Conservation (phyloP, 805 yeast species). For the Cyberlindnera maclurae region DNA sequence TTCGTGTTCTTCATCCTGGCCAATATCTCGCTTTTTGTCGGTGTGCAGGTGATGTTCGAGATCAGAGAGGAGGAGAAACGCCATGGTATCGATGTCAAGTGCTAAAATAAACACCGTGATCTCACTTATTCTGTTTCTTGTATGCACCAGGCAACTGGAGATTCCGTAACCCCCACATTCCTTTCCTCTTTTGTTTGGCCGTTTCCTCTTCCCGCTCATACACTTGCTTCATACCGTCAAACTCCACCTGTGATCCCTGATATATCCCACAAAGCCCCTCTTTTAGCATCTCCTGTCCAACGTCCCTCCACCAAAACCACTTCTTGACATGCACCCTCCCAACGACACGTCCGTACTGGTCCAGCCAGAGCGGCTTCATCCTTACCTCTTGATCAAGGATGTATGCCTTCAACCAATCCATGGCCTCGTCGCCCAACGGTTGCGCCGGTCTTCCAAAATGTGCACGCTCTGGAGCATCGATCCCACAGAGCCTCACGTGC, state of each 20-base stretch:
- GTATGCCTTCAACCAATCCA: constrained; percentile 64
- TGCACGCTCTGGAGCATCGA: constrained; percentile 94
- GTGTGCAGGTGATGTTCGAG: constrained; percentile 91
- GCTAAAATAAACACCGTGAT: constrained; percentile 27
- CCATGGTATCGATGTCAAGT: constrained; percentile 73
- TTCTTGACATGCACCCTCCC: constrained; percentile 52
- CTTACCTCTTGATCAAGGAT: constrained; percentile 61
- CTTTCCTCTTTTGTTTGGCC: constrained; percentile 51
- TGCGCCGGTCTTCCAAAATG: constrained; percentile 95
- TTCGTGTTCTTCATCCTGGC: constrained; percentile 53
- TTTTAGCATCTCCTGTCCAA: constrained; percentile 81
- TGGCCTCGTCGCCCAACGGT: constrained; percentile 78
- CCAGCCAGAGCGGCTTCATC: constrained; percentile 72
- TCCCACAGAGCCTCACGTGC: constrained; percentile 79
- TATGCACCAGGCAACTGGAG: constrained; percentile 73
- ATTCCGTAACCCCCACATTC: constrained; percentile 56
- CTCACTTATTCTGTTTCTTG: constrained; percentile 38
- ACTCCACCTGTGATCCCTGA: constrained; percentile 77
- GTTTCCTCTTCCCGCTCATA: constrained; percentile 53
- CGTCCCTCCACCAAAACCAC: constrained; percentile 66
- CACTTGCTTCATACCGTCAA: constrained; percentile 63
- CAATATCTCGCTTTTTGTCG: constrained; percentile 66
- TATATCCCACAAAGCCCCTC: constrained; percentile 83
- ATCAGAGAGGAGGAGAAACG: constrained; percentile 80
- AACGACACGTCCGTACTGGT: constrained; percentile 86